A percentile compares a stretch with the other conserved stretches of the same genome.
phyloP scores from a whole-genome alignment of 441 rosid species.

The Capsella rubella region DNA sequence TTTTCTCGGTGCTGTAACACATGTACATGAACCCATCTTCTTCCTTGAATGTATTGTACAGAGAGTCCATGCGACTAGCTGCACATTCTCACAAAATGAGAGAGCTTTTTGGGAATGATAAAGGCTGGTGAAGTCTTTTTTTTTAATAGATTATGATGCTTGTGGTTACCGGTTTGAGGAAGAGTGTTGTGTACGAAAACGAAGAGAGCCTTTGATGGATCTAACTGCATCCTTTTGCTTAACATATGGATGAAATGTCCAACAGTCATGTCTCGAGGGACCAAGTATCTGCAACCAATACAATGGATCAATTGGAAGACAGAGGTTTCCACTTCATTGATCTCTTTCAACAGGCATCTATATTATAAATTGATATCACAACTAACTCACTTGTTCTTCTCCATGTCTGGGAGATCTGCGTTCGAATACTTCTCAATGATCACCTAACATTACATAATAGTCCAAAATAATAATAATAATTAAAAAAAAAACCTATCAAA shows the following conservation, averaged over 20 bases:
- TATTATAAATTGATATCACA: conserved; percentile 4
- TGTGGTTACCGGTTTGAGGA: conserved; percentile 73
- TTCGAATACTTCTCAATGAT: conserved; percentile 80
- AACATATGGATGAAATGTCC: conserved; percentile 92
- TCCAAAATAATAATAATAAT: background rate
- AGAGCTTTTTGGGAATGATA: too few species aligned
- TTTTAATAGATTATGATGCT: background rate
- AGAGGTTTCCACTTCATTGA: too few species aligned
- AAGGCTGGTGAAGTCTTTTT: too few species aligned
- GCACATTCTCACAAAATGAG: conserved; percentile 30
- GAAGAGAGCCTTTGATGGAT: conserved; percentile 85
- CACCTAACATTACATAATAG: conserved; percentile 45
- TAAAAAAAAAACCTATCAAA: background rate
- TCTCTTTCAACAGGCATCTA: too few species aligned
- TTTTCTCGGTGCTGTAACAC: conserved; percentile 95
- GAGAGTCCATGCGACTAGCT: conserved; percentile 70
- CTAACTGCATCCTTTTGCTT: conserved; percentile 66
- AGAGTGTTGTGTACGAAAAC: conserved; percentile 86
- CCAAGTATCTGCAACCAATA: conserved; percentile 60
- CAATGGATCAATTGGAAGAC: too few species aligned
- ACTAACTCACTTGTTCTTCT: conserved; percentile 86
- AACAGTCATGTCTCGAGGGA: conserved; percentile 88
- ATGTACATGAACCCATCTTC: conserved; percentile 90
- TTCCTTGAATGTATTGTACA: conserved; percentile 80
- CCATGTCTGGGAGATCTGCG: conserved; percentile 87